Base-by-base conservation (phyloP, 2,329 filamentous ascomycete genomes). In the Clonostachys rosea region DNA sequence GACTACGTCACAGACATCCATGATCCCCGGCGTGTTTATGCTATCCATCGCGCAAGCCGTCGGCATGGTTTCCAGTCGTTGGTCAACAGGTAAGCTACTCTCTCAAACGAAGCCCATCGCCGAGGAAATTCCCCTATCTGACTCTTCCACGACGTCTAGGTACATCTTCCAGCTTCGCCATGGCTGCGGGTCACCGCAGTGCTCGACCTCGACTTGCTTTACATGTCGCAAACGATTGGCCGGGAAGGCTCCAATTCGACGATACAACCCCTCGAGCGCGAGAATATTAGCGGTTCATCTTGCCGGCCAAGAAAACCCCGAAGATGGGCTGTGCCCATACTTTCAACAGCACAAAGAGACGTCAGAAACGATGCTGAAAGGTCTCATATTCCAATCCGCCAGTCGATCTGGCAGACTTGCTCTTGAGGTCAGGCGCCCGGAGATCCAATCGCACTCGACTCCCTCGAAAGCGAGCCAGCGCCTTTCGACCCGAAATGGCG, bases 91-190 rank as follows among this genome's bases (percentile, higher is more conserved):
- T 87, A 61, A 54, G 76, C 14, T n/a, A 39, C 17, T 18, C 36
- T 39, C 24, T 30, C 24, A 30, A 30, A 30, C 24, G 9, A 13
- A 13, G 40, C 6, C 40, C 16, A 6, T 17, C 12, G 16, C 10
- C 40, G 6, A 24, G 24, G 5, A 9, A 30, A 39, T 39, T 18
- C 34, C 24, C 16, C 33, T 43, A 34, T 20, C 34, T 48, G 24
- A 44, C 42, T 34, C 48, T 36, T 12, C 14, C 36, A 39, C 36
- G 36, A n/a, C 35, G 10, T 49, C 49, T 52, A 92, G 88, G 57
- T 95, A 88, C 60, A 83, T 91, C 44, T 73, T 80, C 34, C 91
- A 96, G 66, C 79, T 96, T n/a, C 81, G 90, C 48, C 79, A 87
- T 54, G 91, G 91, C 52, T 96, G 91, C 62, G 81, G 81, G 51